Conservation (phyloP, 2,329 filamentous ascomycete genomes). For the Colletotrichum incanum region DNA sequence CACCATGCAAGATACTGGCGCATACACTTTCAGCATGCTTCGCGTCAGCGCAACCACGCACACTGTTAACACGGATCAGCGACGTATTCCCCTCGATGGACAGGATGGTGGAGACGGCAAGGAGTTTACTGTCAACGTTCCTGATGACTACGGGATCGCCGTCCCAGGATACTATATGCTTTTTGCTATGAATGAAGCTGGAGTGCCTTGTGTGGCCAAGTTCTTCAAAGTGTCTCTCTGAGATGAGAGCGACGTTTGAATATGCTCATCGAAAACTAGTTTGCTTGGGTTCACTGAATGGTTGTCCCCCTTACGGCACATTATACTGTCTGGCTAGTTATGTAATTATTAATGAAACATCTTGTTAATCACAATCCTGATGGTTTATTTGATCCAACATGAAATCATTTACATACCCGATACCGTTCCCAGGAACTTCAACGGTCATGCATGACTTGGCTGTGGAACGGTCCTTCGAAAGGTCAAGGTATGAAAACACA, state of each 20-base stretch:
- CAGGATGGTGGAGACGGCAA: conserved; percentile 42
- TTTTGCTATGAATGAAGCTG: conserved; percentile 62
- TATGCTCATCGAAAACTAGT: not conserved
- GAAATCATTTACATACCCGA: too few species aligned
- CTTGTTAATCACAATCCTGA: too few species aligned
- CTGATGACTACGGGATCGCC: conserved; percentile 63
- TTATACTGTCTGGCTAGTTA: not conserved
- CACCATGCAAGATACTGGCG: conserved; percentile 47
- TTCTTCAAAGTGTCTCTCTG: conserved; percentile 51
- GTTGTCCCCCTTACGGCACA: not conserved
- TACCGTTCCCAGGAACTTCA: too few species aligned
- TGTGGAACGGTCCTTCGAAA: too few species aligned
- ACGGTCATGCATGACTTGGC: too few species aligned
- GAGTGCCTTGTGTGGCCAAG: conserved; percentile 63
- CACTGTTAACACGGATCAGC: conserved; percentile 71
- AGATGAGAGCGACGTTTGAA: not conserved
- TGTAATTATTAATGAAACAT: too few species aligned
- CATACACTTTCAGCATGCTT: conserved; percentile 59
- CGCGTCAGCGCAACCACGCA: conserved; percentile 67
- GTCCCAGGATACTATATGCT: conserved; percentile 69
- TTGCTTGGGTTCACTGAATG: not conserved
- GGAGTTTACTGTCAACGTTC: conserved; percentile 58
- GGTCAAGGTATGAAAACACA: too few species aligned
- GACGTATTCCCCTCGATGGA: conserved; percentile 63
- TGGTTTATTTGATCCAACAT: too few species aligned